Evolutionary conservation across 768 basidiomycete species (phyloP).

Genomic region (Mycena leptocephala): DNA sequence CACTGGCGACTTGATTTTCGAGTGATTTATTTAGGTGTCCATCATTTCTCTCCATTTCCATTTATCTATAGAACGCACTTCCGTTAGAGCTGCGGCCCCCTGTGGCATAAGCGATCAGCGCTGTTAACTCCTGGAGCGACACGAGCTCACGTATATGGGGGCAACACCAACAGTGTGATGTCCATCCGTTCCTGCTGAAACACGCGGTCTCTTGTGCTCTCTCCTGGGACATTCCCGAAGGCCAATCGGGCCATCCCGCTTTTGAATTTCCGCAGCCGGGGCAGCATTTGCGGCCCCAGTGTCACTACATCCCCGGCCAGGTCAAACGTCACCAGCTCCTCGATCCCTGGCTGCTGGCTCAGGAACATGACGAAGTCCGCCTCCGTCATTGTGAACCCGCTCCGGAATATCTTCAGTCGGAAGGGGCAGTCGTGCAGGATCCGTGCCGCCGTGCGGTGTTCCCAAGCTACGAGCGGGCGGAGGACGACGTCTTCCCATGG

Average conservation of each 20-base stretch:
- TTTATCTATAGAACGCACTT: too few species aligned
- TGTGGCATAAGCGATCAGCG: too few species aligned
- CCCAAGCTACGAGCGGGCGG: neutral
- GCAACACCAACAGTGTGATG: neutral
- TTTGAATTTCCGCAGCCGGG: neutral
- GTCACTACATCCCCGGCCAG: neutral
- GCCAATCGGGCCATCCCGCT: neutral
- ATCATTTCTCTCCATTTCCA: too few species aligned
- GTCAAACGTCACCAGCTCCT: conserved; percentile 9
- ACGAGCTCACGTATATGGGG: too few species aligned
- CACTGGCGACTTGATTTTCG: too few species aligned
- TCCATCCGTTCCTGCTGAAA: neutral
- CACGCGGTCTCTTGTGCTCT: neutral
- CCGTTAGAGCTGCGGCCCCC: too few species aligned
- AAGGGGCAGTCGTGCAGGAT: conserved; percentile 1
- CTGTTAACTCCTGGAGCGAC: too few species aligned
- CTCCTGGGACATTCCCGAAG: neutral
- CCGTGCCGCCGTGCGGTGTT: neutral
- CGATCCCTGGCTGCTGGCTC: neutral
- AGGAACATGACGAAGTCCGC: neutral
- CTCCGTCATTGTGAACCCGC: neutral
- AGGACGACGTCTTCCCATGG: neutral
- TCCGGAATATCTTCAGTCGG: neutral
- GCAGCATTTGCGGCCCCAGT: neutral
- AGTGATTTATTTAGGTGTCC: too few species aligned